Evolutionary conservation across 140 eudicot genomes (phyloP), one percentile per base, ranked within the genome.

Genomic region (Oenanthe javanica): DNA sequence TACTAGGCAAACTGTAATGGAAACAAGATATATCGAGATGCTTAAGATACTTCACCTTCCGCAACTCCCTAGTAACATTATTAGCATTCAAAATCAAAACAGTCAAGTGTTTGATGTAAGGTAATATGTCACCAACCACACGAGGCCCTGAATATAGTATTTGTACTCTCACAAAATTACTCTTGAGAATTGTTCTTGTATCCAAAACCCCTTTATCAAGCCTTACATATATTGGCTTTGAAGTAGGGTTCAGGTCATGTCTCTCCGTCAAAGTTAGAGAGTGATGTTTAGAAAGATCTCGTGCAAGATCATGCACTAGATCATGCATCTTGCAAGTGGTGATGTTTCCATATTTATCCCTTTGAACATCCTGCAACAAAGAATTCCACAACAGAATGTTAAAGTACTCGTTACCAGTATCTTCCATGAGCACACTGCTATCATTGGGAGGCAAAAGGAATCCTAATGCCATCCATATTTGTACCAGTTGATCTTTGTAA

Each of bases 291-390:
- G 84, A 81, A 75, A 72, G 23, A 45, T 82, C 36, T 27, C 19
- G 72, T 14, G 81, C 86, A 75, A 82, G 61, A 70, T 85, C 88
- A 69, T 85, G 88, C 31, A 85, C 85, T 6, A 86, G 82, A 80
- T 83, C 84, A 77, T 86, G 89, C 84, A 86, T 76, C 83, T 82
- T 86, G 75, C 77, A 85, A 40, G 23, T 43, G 6, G 18, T 55
- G 11, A 80, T 27, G 4, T 61, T 73, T 10, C 25, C 71, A 27
- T 25, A 69, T 2, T 38, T 74, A 72, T 82, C 83, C 50, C 63
- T 27, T 14, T 18, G 9, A 1, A 51, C 78, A 18, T 82, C 89
- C 42, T 83, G 82, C 8, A 86, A 61, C 43, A 83, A 43, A 0
- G 84, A 79, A 75, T 52, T 79, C 49, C 50, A 49, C 31, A 76